Base-by-base conservation (phyloP, 2,329 filamentous ascomycete genomes). In the Fusarium sp. region DNA sequence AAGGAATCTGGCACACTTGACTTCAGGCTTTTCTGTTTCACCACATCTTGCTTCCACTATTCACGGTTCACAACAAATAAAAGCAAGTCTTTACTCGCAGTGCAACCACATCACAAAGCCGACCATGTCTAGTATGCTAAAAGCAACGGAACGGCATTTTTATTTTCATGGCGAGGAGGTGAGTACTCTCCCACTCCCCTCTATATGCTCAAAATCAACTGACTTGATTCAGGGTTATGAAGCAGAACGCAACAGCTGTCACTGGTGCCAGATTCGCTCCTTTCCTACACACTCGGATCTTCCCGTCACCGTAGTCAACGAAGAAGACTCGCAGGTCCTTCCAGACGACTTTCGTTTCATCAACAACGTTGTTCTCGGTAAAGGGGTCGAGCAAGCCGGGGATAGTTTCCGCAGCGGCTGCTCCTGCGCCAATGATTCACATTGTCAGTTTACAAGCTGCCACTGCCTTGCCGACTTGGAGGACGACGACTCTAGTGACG, bases 321-420 rank as follows among this genome's bases (percentile, higher is more conserved):
- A 83, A 0, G 78, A 86, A 3, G 89, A 91, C 68, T 78, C 83
- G 58, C 82, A 71, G 68, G 83, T 70, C n/a, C 80, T 89, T 15
- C 89, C 91, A 0, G 78, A 86, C 0, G 80, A 86, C 39, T 96
- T 96, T 71, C 82, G 82, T 0, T 95, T 94, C 75, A 89, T 94
- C 53, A 81, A 89, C 8, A 78, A 84, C 1, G 89, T 88, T 11
- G 80, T 90, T 6, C 81, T 92, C 2, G 79, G 85, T 4, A 71
- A 83, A 1, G 90, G 87, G 20, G 89, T 95, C 0, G 76, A 85
- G 43, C 82, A 84, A 14, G 86, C 86, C 6, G 86, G 86, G 62
- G 80, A 82, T 47, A 90, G 84, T 28, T 91, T 92, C 55, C 86
- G 89, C 65, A 84, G 83, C 55, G 92, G 92, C 4, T 96, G 93